A percentile compares a stretch with the other conserved stretches of the same genome.
phyloP scores from a whole-genome alignment of 1,284 basidiomycete species.

The Trametes polyzona region DNA sequence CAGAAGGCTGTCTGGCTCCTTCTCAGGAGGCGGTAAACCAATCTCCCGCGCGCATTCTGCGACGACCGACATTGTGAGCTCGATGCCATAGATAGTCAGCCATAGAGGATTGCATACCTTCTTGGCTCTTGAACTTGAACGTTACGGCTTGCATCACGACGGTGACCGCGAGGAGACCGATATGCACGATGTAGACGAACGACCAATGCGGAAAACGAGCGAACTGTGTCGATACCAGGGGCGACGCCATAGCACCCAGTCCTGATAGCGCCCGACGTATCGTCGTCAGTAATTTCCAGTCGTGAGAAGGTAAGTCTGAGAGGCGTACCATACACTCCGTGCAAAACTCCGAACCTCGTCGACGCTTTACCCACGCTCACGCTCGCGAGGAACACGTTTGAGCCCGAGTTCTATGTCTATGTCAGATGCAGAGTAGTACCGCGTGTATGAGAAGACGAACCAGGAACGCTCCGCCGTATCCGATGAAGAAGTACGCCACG shows the following conservation, averaged over 20 bases:
- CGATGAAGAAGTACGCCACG: conserved; percentile 59
- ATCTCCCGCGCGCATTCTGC: conserved; percentile 38
- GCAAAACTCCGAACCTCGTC: conserved; percentile 63
- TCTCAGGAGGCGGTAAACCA: conserved; percentile 31
- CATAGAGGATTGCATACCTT: conserved; percentile 41
- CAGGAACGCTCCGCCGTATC: conserved; percentile 62
- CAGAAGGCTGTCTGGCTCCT: conserved; percentile 22
- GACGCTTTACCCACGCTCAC: conserved; percentile 45
- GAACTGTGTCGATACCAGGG: conserved; percentile 67
- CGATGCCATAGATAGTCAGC: neutral
- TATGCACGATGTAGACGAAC: conserved; percentile 63
- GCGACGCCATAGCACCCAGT: conserved; percentile 59
- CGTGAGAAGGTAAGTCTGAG: no score
- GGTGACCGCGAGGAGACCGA: conserved; percentile 56
- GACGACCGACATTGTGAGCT: neutral
- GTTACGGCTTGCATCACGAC: conserved; percentile 46
- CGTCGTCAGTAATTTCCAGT: neutral
- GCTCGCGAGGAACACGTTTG: conserved; percentile 55
- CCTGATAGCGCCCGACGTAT: no score
- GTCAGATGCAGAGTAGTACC: neutral
- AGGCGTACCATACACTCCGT: conserved; percentile 44
- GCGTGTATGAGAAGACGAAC: conserved; percentile 30
- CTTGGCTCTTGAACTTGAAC: conserved; percentile 58
- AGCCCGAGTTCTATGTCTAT: conserved; percentile 49
- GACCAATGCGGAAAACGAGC: conserved; percentile 54